A percentile compares a stretch with the other conserved stretches of the same genome.
Conservation (phyloP, 2,329 filamentous ascomycete species). For the Ilyonectria destructans region DNA sequence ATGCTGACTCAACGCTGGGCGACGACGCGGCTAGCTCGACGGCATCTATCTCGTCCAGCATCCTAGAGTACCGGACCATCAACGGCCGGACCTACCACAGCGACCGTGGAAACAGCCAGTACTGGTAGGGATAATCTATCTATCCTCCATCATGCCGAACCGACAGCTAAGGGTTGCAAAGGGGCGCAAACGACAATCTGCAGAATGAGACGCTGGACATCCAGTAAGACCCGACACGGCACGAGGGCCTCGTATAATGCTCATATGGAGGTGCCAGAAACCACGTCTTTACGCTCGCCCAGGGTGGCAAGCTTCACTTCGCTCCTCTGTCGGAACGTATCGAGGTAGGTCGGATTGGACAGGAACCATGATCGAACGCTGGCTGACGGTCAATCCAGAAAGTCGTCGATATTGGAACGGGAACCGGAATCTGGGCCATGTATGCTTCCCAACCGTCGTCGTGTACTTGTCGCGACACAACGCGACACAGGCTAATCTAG, state of each 20-base stretch:
- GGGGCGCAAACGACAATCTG: conserved; percentile 34
- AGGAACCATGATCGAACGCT: neutral
- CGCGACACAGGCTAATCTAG: neutral
- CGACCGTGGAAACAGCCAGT: conserved; percentile 35
- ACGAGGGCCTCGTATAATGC: neutral
- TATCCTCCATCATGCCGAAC: neutral
- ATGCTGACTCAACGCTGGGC: conserved; percentile 30
- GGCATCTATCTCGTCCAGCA: conserved; percentile 33
- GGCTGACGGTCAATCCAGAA: conserved; percentile 22
- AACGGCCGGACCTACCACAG: conserved; percentile 35
- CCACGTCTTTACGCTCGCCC: conserved; percentile 32
- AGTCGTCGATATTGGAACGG: conserved; percentile 39
- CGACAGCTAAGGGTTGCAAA: conserved; percentile 10
- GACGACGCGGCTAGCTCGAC: conserved; percentile 28
- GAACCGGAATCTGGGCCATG: conserved; percentile 42
- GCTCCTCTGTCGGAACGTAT: conserved; percentile 32
- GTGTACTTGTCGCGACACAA: neutral
- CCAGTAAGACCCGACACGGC: conserved; percentile 26
- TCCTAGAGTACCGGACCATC: conserved; percentile 37
- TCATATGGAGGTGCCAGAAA: conserved; percentile 27
- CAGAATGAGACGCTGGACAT: conserved; percentile 38
- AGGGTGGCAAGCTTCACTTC: conserved; percentile 30
- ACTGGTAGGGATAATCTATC: conserved; percentile 23
- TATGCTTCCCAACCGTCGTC: neutral
- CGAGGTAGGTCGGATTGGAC: conserved; percentile 12